phyloP scores from a whole-genome alignment of 345 rosid species.

The Linum usitatissimum region DNA sequence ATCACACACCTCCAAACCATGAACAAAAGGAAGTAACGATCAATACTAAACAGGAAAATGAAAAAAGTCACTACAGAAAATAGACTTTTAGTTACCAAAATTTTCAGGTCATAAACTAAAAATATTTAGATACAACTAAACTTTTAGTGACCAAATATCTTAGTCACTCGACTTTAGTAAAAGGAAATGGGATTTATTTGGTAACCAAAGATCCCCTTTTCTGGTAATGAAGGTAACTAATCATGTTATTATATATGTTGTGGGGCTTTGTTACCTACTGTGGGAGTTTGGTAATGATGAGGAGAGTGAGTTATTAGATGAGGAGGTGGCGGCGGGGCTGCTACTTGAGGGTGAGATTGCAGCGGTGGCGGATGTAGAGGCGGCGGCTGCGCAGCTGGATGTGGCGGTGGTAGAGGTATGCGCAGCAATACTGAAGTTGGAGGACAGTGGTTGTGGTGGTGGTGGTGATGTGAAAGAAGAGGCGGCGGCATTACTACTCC shows the following conservation, averaged over 20 bases:
- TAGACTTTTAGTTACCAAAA: neutral
- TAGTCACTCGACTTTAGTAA: neutral
- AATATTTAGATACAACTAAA: too few relatives aligned
- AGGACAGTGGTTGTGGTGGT: neutral
- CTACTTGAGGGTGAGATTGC: constrained; percentile 23
- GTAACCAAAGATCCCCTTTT: neutral
- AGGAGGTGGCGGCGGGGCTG: constrained; percentile 20
- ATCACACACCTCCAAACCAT: constrained; percentile 37
- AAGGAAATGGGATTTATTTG: constrained; percentile 12
- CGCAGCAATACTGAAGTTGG: too few relatives aligned
- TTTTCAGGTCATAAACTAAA: too few relatives aligned
- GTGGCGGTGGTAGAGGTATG: neutral
- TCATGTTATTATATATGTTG: neutral
- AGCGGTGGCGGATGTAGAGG: neutral
- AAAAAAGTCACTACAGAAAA: neutral
- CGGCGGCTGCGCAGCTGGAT: neutral
- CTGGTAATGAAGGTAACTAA: neutral
- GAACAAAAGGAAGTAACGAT: constrained; percentile 15
- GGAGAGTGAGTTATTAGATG: constrained; percentile 22
- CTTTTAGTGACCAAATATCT: too few relatives aligned
- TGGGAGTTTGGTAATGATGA: constrained; percentile 32
- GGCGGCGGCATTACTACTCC: constrained; percentile 13
- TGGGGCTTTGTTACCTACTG: constrained; percentile 46
- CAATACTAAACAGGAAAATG: constrained; percentile 1
- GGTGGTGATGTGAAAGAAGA: constrained; percentile 24